Base-by-base conservation (phyloP, 2,329 filamentous ascomycete genomes). In the Macrophomina pseudophaseolina region DNA sequence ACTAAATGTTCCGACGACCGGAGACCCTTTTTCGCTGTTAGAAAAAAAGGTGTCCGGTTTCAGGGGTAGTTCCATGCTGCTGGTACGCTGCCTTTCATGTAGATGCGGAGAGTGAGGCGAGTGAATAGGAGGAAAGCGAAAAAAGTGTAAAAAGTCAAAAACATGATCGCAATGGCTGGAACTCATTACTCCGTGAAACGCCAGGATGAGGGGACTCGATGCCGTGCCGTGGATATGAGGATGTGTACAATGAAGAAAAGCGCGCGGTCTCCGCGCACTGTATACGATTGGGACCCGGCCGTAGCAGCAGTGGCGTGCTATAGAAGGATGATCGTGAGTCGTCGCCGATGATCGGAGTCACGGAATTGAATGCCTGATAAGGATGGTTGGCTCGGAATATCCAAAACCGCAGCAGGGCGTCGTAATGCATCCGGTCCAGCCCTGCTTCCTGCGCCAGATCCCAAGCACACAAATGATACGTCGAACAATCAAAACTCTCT, bases 141-240 rank as follows among this genome's bases (percentile, higher is more conserved):
- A 23, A 23, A 32, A 38, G 38, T n/a, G 16, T n/a, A 48, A 40
- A 35, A 60, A 23, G 23, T 23, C 23, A 60, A 23, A 44, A 32
- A 46, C 14, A 46, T 33, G 28, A 30, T 32, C 28, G 30, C 49
- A 33, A 33, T 33, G 35, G 16, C 5, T 33, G 30, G 16, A 51
- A 52, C 32, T 48, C 44, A 62, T 62, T 35, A 49, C 58, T 48
- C 58, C 58, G 44, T 62, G 32, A 48, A 62, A 62, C 58, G 58
- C 58, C 58, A 48, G 32, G 32, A 62, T 62, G 58, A 49, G 42
- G 23, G 44, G 58, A 49, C 35, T 54, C 30, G 52, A 54, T 62
- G 58, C 58, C 58, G 32, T 49, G 44, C 58, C 32, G 58, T 62
- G 32, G 38, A n/a, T 46, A 62, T 62, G 58, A 62, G 42, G 44